Evolutionary conservation across 2,329 filamentous ascomycete genomes (phyloP).

Genomic region (Pseudogymnoascus sp.): DNA sequence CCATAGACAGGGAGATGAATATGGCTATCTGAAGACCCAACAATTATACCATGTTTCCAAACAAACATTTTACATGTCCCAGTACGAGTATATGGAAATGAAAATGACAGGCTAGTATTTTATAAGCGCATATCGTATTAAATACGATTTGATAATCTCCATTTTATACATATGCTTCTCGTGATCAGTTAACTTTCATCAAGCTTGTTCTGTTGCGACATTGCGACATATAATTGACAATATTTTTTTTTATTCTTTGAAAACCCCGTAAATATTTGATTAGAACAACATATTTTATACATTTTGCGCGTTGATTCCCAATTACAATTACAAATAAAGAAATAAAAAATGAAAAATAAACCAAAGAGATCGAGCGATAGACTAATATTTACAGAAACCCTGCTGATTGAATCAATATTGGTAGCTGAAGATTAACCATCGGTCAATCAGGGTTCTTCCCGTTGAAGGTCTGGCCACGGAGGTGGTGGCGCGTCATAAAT

Average conservation of each 20-base stretch:
- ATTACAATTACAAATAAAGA: neutral
- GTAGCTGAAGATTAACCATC: neutral
- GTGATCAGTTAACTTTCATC: neutral
- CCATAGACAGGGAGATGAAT: conserved; percentile 17
- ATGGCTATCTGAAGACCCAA: neutral
- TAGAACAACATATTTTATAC: neutral
- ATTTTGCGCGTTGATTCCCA: neutral
- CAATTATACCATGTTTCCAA: neutral
- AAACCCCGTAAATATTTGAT: neutral
- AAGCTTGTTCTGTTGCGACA: neutral
- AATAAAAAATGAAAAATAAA: no score
- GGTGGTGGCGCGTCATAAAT: neutral
- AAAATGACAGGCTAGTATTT: neutral
- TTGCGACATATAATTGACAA: neutral
- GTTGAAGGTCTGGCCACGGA: conserved; percentile 4
- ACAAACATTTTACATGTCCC: neutral
- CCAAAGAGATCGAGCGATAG: neutral
- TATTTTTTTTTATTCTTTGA: neutral
- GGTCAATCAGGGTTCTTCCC: neutral
- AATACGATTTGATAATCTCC: neutral
- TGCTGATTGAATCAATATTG: neutral
- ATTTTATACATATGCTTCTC: neutral
- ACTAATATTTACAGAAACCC: neutral
- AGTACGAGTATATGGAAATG: no score
- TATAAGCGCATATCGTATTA: neutral